phyloP scores from a whole-genome alignment of 169 alveolate species.

The Perkinsus marinus region DNA sequence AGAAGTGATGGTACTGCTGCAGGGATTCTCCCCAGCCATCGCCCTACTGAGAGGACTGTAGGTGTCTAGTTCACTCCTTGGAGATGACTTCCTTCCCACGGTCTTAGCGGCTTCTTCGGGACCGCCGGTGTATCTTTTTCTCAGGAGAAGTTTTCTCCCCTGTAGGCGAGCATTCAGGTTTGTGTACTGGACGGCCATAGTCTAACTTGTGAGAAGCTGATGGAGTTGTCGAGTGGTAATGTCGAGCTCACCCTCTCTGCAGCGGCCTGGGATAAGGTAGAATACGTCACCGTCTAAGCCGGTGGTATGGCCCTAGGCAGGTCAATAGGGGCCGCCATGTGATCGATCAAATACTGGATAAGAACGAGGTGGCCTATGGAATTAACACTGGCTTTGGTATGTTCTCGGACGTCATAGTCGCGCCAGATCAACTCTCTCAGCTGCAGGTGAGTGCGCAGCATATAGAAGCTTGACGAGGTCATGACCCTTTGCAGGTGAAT shows the following conservation, averaged over 20 bases:
- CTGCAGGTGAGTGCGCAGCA: conserved; percentile 13
- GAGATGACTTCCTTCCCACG: no score
- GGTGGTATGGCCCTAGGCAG: neutral
- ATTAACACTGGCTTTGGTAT: conserved; percentile 46
- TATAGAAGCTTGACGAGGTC: neutral
- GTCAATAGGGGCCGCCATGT: neutral
- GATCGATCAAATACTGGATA: conserved; percentile 1
- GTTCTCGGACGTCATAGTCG: conserved; percentile 24
- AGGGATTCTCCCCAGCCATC: no score
- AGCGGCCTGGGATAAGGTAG: neutral
- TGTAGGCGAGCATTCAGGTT: neutral
- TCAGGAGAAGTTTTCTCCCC: no score
- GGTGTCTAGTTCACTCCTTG: no score
- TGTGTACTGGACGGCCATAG: conserved; percentile 1
- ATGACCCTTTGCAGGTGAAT: neutral
- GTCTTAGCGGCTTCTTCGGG: no score
- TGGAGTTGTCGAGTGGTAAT: neutral
- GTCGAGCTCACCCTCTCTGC: neutral
- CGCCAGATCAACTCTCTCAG: conserved; percentile 18
- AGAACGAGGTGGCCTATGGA: conserved; percentile 25
- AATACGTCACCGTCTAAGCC: neutral
- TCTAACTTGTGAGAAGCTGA: conserved; percentile 9
- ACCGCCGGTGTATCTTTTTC: no score
- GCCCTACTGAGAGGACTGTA: no score
- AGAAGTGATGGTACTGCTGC: no score